Evolutionary conservation across 73 alveolate species (phyloP).

Genomic region (Tetrahymena borealis): DNA sequence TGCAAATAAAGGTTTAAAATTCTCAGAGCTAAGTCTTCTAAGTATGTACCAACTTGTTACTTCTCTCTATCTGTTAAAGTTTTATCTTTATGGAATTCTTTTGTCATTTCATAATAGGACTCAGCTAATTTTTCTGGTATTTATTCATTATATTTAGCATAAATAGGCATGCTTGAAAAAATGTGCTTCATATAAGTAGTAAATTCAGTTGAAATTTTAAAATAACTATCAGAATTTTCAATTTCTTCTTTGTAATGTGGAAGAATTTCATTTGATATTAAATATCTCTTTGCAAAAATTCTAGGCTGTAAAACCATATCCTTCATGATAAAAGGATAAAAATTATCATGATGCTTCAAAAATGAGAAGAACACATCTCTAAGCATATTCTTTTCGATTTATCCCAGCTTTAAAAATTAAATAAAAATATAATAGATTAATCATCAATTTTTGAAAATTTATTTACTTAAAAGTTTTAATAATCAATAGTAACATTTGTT

Average conservation of each 20-base stretch:
- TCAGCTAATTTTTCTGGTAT: background rate
- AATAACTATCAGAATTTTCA: background rate
- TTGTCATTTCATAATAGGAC: background rate
- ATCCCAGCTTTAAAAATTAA: background rate
- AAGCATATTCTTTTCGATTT: background rate
- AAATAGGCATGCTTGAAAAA: background rate
- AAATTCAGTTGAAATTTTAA: background rate
- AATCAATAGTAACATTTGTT: background rate
- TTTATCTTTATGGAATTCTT: background rate
- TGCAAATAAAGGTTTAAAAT: background rate
- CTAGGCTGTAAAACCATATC: background rate
- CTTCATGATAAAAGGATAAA: background rate
- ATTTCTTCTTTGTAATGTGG: background rate
- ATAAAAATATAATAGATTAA: background rate
- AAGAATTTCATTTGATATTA: background rate
- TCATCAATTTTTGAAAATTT: background rate
- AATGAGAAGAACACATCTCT: background rate
- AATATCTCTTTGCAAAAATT: background rate
- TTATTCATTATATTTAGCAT: background rate
- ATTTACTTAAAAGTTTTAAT: background rate
- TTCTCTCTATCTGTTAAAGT: background rate
- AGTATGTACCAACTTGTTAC: background rate
- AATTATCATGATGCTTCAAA: background rate
- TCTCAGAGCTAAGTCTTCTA: background rate
- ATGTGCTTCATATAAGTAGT: background rate